Base-by-base conservation (phyloP, 2,329 filamentous ascomycete species). In the Rasamsonia emersonii region DNA sequence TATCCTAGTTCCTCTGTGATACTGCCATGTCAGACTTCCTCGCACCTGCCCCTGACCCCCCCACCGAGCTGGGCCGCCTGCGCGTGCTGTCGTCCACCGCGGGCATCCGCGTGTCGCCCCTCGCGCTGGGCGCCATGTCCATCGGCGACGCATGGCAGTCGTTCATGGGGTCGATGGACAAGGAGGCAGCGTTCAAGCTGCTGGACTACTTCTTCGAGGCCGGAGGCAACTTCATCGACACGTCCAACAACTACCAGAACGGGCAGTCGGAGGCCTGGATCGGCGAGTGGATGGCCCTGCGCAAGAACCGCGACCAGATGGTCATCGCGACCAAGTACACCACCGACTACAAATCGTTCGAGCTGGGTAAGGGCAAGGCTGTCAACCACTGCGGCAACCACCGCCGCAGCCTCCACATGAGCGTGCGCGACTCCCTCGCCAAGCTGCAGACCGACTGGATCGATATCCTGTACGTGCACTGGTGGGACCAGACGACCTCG, bases 171-270 rank as follows among this genome's bases (percentile, higher is more conserved):
- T 67, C 68, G 21, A 82, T 79, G 54, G 67, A 73, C 50, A 74
- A 82, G 49, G 64, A 73, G 30, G 68, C 68, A 2, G 66, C 72
- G 2, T 78, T 82, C 42, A 61, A 65, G 13, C 73, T 85, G 16
- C 66, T 85, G 6, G 79, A 85, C 47, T 74, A 70, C 49, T 84
- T 73, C 57, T 74, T 70, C 37, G 67, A 70, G 4, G 67, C 76
- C 0, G 77, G 77, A 3, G 80, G 81, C 15, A 85, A 85, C 58
- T 84, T 85, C 54, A 77, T 85, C 47, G 81, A 85, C 51, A 82
- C 77, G 0, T 49, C 77, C 37, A 80, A 76, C 59, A 78, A 77
- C 53, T 84, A 84, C 56, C 78, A 81, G 44, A 59, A 65, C 37
- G 67, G 82, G 51, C 56, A 78, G 45, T 73, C 73, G 1, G 79